These are phyloP conservation scores for Cucumis cinereus DNA, from an alignment of 306 rosid genomes.

Conservation along the genomic window DNA sequence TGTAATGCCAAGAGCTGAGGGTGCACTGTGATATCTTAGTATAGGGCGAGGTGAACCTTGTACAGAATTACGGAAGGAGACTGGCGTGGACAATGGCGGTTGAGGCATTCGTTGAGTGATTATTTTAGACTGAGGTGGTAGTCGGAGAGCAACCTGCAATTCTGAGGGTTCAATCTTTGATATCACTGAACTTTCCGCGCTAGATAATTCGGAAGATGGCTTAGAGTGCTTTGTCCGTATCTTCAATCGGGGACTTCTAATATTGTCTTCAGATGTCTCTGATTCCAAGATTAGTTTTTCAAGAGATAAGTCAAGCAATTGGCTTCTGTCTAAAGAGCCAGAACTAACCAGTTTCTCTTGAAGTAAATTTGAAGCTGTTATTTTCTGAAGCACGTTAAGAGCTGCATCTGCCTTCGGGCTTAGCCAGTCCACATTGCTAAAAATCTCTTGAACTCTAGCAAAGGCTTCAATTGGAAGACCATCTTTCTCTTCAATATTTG, in stretches of 20 bases:
- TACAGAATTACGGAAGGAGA: slow-evolving; percentile 39
- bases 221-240: slow-evolving; percentile 18
- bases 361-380: slow-evolving; percentile 38
- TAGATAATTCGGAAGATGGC: slow-evolving; percentile 11
- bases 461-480: slow-evolving; percentile 92
- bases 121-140: slow-evolving; percentile 52
- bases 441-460: slow-evolving; percentile 82
- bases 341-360: slow-evolving; percentile 34
- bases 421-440: slow-evolving; percentile 76
- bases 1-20: slow-evolving; percentile 79
- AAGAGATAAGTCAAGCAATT: slow-evolving; percentile 28
- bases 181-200: slow-evolving; percentile 10
- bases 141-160: slow-evolving; percentile 38
- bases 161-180: slow-evolving; percentile 29
- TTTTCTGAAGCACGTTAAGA: slow-evolving; percentile 45
- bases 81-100: slow-evolving; percentile 35
- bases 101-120: slow-evolving; percentile 51
- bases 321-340: slow-evolving; percentile 15
- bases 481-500: slow-evolving; percentile 67
- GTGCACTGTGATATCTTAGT: slow-evolving; percentile 53
- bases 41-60: slow-evolving; percentile 50
- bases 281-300: slow-evolving; percentile 21
- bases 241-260: slow-evolving; percentile 13
- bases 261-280: slow-evolving; percentile 19
- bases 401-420: slow-evolving; percentile 59